Conservation (phyloP, 164 flowering plant genomes). For the Houttuynia cordata region DNA sequence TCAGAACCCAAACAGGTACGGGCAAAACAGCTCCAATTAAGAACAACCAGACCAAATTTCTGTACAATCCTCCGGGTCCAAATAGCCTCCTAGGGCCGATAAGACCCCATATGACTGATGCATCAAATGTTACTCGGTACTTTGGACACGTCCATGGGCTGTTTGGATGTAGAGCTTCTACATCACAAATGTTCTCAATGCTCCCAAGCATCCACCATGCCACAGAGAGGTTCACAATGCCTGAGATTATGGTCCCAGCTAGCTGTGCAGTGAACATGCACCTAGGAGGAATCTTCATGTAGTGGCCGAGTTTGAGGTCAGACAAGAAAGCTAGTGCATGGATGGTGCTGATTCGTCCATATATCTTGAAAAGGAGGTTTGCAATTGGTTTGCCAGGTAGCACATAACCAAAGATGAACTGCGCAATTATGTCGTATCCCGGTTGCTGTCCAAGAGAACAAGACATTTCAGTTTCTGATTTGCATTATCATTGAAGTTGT, state of each 20-base stretch:
- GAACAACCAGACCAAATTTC: slow-evolving; percentile 89
- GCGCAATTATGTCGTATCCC: slow-evolving; percentile 94
- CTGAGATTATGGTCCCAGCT: slow-evolving; percentile 72
- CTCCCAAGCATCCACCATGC: slow-evolving; percentile 96
- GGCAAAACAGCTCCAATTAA: slow-evolving; percentile 81
- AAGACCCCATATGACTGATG: slow-evolving; percentile 95
- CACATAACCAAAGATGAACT: slow-evolving; percentile 74
- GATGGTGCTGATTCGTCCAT: slow-evolving; percentile 82
- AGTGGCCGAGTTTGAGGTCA: slow-evolving; percentile 92
- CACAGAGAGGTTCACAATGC: slow-evolving; percentile 64
- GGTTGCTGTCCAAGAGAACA: slow-evolving; percentile 58
- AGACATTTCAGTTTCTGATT: not conserved
- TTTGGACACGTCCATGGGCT: slow-evolving; percentile 99
- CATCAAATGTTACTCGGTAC: slow-evolving; percentile 75
- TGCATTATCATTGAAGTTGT: not conserved
- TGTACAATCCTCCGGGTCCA: slow-evolving; percentile 74
- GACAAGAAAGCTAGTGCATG: slow-evolving; percentile 92
- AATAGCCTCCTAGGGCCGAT: slow-evolving; percentile 74
- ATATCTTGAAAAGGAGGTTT: slow-evolving; percentile 87
- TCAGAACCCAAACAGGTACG: slow-evolving; percentile 73
- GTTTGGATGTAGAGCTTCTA: slow-evolving; percentile 55
- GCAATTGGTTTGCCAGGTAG: slow-evolving; percentile 91
- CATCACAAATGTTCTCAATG: slow-evolving; percentile 73
- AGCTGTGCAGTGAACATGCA: slow-evolving; percentile 95
- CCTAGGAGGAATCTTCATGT: slow-evolving; percentile 96